These are phyloP conservation scores for Malbranchea zuffiana DNA, from an alignment of 2,329 filamentous ascomycete species.

Conservation along the genomic window DNA sequence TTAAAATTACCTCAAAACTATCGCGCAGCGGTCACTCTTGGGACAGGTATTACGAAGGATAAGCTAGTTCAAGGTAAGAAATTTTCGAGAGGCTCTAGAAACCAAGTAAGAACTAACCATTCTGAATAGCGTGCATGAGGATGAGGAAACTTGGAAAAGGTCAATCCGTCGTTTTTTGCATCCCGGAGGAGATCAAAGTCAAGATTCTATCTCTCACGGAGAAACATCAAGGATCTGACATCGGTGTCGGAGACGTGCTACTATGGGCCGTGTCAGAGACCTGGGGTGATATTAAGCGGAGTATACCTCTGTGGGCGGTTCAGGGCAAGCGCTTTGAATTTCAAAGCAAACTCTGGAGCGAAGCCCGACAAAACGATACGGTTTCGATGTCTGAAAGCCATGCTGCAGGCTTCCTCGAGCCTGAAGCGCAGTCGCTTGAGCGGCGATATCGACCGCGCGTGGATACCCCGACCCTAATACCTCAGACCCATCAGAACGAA, in stretches of 20 bases:
- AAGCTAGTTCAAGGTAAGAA: slow-evolving; percentile 47
- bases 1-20: slow-evolving; percentile 43
- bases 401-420: background rate
- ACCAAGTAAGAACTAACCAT: background rate
- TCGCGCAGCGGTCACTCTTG: slow-evolving; percentile 46
- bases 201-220: slow-evolving; percentile 43
- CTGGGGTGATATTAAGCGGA: slow-evolving; percentile 47
- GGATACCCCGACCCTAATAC: too few relatives aligned
- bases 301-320: slow-evolving; percentile 47
- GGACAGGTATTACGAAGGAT: slow-evolving; percentile 49
- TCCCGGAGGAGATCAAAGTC: slow-evolving; percentile 50
- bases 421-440: background rate
- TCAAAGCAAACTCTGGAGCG: slow-evolving; percentile 41
- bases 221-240: slow-evolving; percentile 20
- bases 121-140: slow-evolving; percentile 49
- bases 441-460: background rate
- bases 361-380: slow-evolving; percentile 1
- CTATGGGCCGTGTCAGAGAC: slow-evolving; percentile 55
- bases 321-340: slow-evolving; percentile 52
- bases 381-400: background rate
- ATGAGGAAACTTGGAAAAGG: slow-evolving; percentile 47
- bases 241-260: slow-evolving; percentile 44
- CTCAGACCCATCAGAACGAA: too few relatives aligned
- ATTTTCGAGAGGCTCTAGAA: background rate
- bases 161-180: slow-evolving; percentile 45